Evolutionary conservation across 306 rosid species (phyloP).

Genomic region (Castanea mollissima): DNA sequence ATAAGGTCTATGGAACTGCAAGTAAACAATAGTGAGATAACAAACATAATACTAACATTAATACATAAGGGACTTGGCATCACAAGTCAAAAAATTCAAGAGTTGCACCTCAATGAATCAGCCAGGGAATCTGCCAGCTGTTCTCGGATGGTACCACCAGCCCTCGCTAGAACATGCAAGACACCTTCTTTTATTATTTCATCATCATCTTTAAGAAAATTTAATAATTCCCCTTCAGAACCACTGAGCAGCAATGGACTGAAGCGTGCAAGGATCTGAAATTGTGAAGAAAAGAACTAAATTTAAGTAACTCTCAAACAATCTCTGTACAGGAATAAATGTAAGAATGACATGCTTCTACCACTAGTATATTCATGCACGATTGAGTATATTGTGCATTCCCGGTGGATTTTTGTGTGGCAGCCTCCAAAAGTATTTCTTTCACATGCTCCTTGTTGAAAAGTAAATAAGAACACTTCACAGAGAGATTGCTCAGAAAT

Average conservation of each 20-base stretch:
- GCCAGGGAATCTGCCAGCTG: constrained; percentile 72
- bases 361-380: constrained; percentile 85
- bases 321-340: constrained; percentile 14
- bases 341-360: constrained; percentile 38
- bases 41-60: constrained; percentile 17
- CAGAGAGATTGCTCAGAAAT: constrained; percentile 62
- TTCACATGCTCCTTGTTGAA: constrained; percentile 94
- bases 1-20: constrained; percentile 91
- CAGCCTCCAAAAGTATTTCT: constrained; percentile 63
- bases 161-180: constrained; percentile 79
- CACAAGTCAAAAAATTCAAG: constrained; percentile 10
- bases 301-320: not conserved
- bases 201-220: constrained; percentile 78
- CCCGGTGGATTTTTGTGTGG: constrained; percentile 54
- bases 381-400: constrained; percentile 46
- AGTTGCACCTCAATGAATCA: constrained; percentile 64
- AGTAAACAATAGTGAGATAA: constrained; percentile 16
- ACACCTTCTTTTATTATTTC: constrained; percentile 80
- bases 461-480: constrained; percentile 84
- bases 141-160: constrained; percentile 91
- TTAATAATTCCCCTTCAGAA: constrained; percentile 71
- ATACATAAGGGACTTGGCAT: constrained; percentile 14
- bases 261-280: constrained; percentile 90
- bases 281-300: not conserved
- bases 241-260: constrained; percentile 82